Conservation (phyloP, 352 stramenopile species). For the Pythium dissotocum region DNA sequence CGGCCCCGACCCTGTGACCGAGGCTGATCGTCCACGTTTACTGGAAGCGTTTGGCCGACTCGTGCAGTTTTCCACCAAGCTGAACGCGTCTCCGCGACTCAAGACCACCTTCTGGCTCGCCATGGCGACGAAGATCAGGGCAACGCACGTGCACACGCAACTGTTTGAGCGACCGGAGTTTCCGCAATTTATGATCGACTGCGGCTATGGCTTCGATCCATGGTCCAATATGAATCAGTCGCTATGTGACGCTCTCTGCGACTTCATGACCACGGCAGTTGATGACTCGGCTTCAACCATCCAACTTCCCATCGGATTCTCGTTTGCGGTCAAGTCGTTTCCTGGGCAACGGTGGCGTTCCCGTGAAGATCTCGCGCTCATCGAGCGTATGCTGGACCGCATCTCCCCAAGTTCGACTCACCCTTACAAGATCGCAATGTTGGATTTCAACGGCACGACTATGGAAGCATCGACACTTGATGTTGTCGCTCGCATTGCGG, state of each 20-base stretch:
- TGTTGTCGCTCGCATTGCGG: constrained; percentile 16
- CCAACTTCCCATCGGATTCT: constrained; percentile 3
- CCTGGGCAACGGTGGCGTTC: background rate
- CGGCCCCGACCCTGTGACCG: background rate
- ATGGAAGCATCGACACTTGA: constrained; percentile 9
- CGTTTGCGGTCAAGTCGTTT: background rate
- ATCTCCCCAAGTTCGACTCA: background rate
- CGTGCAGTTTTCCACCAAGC: background rate
- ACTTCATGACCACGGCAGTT: constrained; percentile 5
- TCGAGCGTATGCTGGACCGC: constrained; percentile 12
- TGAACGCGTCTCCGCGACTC: constrained; percentile 10
- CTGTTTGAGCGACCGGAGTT: background rate
- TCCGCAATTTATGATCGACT: constrained; percentile 13
- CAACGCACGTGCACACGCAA: background rate
- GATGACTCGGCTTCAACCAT: too few species aligned
- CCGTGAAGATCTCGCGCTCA: background rate
- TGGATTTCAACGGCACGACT: constrained; percentile 7
- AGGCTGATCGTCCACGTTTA: background rate
- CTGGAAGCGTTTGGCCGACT: constrained; percentile 1
- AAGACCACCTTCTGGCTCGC: constrained; percentile 17
- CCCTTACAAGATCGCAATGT: background rate
- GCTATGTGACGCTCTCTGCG: constrained; percentile 10
- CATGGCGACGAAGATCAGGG: background rate
- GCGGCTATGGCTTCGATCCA: background rate
- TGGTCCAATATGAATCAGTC: background rate